Conservation (phyloP, 2,329 filamentous ascomycete genomes). For the Emmonsia crescens region DNA sequence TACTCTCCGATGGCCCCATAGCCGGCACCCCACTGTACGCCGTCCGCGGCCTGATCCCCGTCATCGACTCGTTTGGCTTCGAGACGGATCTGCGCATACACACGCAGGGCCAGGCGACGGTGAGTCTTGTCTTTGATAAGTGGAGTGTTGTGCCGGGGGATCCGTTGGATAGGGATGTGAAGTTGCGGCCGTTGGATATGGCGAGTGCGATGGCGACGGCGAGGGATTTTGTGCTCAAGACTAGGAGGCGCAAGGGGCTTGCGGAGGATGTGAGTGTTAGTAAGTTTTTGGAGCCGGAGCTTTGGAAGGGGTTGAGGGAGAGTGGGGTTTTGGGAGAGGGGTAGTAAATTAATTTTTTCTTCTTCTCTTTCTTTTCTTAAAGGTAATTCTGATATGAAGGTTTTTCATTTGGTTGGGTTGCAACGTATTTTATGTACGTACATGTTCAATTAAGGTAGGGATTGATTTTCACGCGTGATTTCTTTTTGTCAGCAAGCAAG, state of each 20-base stretch:
- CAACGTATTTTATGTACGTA: background rate
- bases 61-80: slow-evolving; percentile 96
- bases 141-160: slow-evolving; percentile 96
- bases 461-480: background rate
- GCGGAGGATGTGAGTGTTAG: slow-evolving; percentile 92
- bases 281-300: slow-evolving; percentile 91
- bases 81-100: slow-evolving; percentile 95
- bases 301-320: slow-evolving; percentile 79
- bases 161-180: slow-evolving; percentile 77
- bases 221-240: slow-evolving; percentile 94
- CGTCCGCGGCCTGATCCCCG: slow-evolving; percentile 80
- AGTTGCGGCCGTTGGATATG: slow-evolving; percentile 73
- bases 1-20: slow-evolving; percentile 85
- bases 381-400: background rate
- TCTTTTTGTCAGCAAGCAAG: background rate
- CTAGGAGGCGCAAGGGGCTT: slow-evolving; percentile 79
- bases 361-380: background rate
- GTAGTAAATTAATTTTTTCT: background rate
- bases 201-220: slow-evolving; percentile 81
- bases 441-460: background rate
- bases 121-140: slow-evolving; percentile 86
- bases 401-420: background rate
- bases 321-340: slow-evolving; percentile 68
- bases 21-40: slow-evolving; percentile 90
- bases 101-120: slow-evolving; percentile 82